Base-by-base conservation (phyloP, 140 eudicot species). In the Flaveria floridana region DNA sequence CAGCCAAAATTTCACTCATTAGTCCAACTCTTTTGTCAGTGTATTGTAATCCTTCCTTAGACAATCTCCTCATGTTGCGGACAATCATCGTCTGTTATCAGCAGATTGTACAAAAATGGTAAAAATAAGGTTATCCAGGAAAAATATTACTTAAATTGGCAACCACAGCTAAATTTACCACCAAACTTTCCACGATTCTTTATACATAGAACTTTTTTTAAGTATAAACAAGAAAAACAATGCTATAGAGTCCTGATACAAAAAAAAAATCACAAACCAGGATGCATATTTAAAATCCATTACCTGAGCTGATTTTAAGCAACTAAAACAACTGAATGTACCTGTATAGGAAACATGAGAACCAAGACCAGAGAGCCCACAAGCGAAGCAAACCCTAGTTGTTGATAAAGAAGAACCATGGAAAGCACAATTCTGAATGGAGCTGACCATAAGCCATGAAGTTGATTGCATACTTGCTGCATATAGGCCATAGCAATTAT, bases 11-110 rank as follows among this genome's bases (percentile, higher is more conserved):
- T 84, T 93, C 99, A 82, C 84, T 88, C 96, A 90, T 88, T 37
- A 90, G 87, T 68, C 99, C 99, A 75, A 93, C 89, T 88, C 99
- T 90, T 86, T 81, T 93, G 93, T 93, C 99, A 14, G 99, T 93
- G 73, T 87, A 89, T 65, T 85, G 94, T 73, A 93, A 82, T 50
- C 99, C 99, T 82, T 86, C 96, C 80, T 82, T 93, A 46, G 99
- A 75, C 80, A 93, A 75, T 78, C 85, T 93, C 74, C 89, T 87
- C 97, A 90, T 87, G 79, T 86, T 90, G 86, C 96, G 85, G 58
- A 93, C 88, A 37, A 93, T 83, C 73, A 75, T 78, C 65, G 99
- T 90, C 99, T 93, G 74, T 65, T 68, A 76, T 63, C 59, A 80
- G 37, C 73, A 74, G 53, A 75, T 39, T 75, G 46, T 53, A 63